phyloP scores from a whole-genome alignment of 1,139 yeast genomes.

The Blastobotrys indianensis region DNA sequence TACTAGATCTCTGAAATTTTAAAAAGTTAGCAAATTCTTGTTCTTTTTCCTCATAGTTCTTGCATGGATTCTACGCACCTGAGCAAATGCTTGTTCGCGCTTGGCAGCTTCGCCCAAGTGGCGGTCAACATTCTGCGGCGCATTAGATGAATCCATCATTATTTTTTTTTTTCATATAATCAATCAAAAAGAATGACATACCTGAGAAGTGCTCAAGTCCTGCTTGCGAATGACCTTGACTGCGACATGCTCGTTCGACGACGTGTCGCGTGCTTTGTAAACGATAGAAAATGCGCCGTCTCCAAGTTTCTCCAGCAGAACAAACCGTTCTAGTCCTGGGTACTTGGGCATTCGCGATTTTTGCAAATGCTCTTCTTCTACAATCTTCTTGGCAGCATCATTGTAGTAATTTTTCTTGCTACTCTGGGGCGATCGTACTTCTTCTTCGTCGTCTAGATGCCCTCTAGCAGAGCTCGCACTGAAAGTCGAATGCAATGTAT shows the following conservation, averaged over 20 bases:
- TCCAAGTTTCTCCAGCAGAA: conserved; percentile 42
- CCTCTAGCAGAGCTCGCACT: neutral
- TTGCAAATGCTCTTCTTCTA: conserved; percentile 52
- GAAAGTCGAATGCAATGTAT: neutral
- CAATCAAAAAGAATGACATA: conserved; percentile 23
- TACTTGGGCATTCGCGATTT: conserved; percentile 40
- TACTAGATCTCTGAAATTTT: conserved; percentile 43
- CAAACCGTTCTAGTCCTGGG: conserved; percentile 45
- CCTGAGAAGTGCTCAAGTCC: conserved; percentile 45
- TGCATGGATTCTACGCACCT: conserved; percentile 21
- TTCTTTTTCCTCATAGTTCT: neutral
- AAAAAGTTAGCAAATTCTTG: conserved; percentile 10
- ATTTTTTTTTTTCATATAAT: neutral
- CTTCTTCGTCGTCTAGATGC: conserved; percentile 7
- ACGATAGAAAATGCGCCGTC: conserved; percentile 89
- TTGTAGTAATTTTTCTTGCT: conserved; percentile 40
- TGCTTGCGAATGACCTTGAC: conserved; percentile 76
- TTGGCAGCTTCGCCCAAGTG: conserved; percentile 28
- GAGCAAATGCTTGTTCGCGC: conserved; percentile 28
- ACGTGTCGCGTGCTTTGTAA: conserved; percentile 57
- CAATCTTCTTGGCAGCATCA: conserved; percentile 53
- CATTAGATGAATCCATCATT: too few relatives aligned
- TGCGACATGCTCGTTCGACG: conserved; percentile 55
- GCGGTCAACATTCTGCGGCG: neutral
- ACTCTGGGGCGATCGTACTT: conserved; percentile 14